phyloP scores from a whole-genome alignment of 176 grass and related monocot species.

The Musa troglodytarum region DNA sequence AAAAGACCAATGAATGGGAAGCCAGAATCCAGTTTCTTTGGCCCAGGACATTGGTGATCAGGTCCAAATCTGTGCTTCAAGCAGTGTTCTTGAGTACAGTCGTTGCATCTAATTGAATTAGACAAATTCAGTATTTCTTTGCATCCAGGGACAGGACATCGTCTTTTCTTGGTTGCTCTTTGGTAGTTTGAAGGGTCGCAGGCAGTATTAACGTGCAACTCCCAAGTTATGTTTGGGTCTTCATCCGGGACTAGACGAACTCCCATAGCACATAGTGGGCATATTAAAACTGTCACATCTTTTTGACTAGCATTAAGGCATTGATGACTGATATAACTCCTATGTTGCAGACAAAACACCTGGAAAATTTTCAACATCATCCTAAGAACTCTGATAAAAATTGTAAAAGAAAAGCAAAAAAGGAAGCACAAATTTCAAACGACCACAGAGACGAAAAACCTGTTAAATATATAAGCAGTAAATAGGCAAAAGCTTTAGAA shows the following conservation, averaged over 20 bases:
- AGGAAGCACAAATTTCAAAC: too few relatives aligned
- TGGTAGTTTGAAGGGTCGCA: constrained; percentile 99
- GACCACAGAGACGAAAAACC: too few relatives aligned
- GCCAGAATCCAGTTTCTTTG: constrained; percentile 54
- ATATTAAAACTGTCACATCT: constrained; percentile 76
- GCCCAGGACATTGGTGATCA: constrained; percentile 76
- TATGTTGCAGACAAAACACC: constrained; percentile 89
- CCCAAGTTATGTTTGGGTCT: constrained; percentile 98
- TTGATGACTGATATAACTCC: constrained; percentile 63
- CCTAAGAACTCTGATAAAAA: neutral
- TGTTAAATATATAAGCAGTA: neutral
- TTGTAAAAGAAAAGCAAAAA: neutral
- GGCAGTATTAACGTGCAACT: constrained; percentile 71
- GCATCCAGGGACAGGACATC: constrained; percentile 73
- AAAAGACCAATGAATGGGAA: constrained; percentile 61
- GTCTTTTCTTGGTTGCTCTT: constrained; percentile 72
- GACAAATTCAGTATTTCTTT: constrained; percentile 85
- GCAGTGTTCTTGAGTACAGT: constrained; percentile 88
- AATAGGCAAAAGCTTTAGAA: neutral
- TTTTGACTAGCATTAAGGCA: constrained; percentile 77
- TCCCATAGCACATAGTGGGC: constrained; percentile 89
- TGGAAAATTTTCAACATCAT: constrained; percentile 2
- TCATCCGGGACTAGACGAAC: constrained; percentile 63
- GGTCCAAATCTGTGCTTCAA: constrained; percentile 91
- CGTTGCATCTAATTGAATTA: constrained; percentile 89